phyloP scores from a whole-genome alignment of 202 grass and related monocot genomes.

The Bolboschoenoplectus hybrid region DNA sequence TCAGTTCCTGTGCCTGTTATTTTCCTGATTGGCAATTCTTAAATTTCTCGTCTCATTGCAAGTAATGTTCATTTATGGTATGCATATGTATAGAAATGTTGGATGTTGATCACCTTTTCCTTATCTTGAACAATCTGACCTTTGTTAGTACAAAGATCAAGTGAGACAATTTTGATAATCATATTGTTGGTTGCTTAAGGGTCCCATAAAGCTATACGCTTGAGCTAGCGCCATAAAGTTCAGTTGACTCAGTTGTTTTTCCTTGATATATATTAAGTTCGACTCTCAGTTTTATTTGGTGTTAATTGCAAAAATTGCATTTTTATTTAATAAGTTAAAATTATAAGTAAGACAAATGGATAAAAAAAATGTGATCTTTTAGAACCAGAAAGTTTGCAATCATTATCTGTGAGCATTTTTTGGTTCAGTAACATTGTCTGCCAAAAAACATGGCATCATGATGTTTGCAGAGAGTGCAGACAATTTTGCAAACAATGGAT shows the following conservation, averaged over 20 bases:
- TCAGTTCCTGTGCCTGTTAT: not conserved
- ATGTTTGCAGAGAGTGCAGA: not conserved
- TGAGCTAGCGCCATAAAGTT: not conserved
- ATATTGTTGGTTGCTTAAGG: not conserved
- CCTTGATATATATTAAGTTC: not conserved
- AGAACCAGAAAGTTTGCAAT: not conserved
- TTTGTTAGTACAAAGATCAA: not conserved
- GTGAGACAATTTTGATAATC: not conserved
- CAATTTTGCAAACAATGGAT: not conserved
- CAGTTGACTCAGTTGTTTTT: not conserved
- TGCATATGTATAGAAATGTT: not conserved
- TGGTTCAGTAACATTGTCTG: not conserved
- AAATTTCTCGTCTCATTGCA: not conserved
- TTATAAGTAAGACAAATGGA: not conserved
- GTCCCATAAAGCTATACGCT: conserved; percentile 4
- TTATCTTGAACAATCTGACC: not conserved
- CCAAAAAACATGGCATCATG: not conserved
- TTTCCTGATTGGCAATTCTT: not conserved
- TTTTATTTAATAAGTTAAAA: not conserved
- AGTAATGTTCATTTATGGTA: not conserved
- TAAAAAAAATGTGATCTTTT: not conserved
- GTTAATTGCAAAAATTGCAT: not conserved
- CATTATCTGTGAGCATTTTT: not conserved
- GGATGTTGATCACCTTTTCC: not conserved
- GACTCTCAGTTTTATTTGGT: not conserved